Evolutionary conservation across 176 grass and related monocot genomes (phyloP).

Genomic region (Dactylis glomerata): DNA sequence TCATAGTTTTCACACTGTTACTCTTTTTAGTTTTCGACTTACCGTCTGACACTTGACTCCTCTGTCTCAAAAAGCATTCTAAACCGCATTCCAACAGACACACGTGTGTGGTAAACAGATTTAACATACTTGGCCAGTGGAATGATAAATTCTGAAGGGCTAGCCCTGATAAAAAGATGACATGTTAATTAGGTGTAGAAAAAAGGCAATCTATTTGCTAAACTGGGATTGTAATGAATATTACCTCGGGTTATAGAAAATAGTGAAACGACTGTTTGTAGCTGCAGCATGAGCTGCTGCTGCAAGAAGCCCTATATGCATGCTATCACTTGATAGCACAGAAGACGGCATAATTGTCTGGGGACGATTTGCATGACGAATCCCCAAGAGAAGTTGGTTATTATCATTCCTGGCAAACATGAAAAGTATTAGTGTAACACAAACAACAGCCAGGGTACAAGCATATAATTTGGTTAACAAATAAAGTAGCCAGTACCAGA

Average conservation of each 20-base stretch:
- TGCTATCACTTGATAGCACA: slow-evolving; percentile 90
- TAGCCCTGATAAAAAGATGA: slow-evolving; percentile 57
- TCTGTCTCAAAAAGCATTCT: slow-evolving; percentile 99
- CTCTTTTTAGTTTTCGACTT: slow-evolving; percentile 28
- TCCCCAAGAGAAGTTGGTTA: slow-evolving; percentile 88
- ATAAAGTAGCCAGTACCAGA: slow-evolving; percentile 52
- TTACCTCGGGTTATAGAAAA: slow-evolving; percentile 96
- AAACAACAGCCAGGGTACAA: neutral
- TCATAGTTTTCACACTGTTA: neutral
- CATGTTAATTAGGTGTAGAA: slow-evolving; percentile 18
- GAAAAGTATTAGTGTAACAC: neutral
- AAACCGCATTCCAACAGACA: slow-evolving; percentile 92
- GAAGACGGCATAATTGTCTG: slow-evolving; percentile 95
- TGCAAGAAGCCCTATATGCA: slow-evolving; percentile 98
- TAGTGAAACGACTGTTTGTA: slow-evolving; percentile 93
- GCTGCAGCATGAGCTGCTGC: slow-evolving; percentile 95
- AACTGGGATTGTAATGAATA: neutral
- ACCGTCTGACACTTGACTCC: slow-evolving; percentile 90
- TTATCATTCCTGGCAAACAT: slow-evolving; percentile 70
- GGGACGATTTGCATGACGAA: slow-evolving; percentile 77
- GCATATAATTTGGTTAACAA: neutral
- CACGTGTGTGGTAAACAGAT: slow-evolving; percentile 86
- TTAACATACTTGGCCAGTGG: slow-evolving; percentile 96
- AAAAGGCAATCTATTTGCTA: neutral
- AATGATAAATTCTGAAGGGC: slow-evolving; percentile 94